Conservation (phyloP, 2,329 filamentous ascomycete genomes). For the Neospermospora avenae region DNA sequence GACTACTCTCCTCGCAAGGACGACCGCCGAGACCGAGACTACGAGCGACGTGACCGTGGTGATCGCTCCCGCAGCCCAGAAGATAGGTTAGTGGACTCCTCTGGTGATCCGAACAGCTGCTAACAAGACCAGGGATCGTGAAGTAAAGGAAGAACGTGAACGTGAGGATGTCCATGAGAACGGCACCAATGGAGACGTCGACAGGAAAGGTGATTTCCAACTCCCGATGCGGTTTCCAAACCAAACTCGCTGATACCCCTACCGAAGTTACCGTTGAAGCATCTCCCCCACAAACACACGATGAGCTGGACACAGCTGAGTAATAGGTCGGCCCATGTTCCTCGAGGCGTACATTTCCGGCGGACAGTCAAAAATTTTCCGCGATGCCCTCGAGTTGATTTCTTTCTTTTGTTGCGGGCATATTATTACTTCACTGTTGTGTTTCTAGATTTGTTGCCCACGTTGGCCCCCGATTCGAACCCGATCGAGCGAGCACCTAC, state of each 20-base stretch:
- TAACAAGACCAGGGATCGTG: slow-evolving; percentile 39
- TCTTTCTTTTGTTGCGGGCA: slow-evolving; percentile 30
- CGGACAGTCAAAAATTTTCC: slow-evolving; percentile 25
- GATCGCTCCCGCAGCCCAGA: slow-evolving; percentile 74
- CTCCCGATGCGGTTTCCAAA: slow-evolving; percentile 21
- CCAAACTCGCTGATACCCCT: slow-evolving; percentile 28
- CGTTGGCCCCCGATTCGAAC: slow-evolving; percentile 15
- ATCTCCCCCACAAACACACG: slow-evolving; percentile 70
- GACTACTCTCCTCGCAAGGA: slow-evolving; percentile 89
- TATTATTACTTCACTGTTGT: slow-evolving; percentile 30
- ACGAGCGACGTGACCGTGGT: slow-evolving; percentile 68
- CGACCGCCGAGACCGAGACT: slow-evolving; percentile 76
- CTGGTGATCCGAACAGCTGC: not conserved
- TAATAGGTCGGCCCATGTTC: slow-evolving; percentile 38
- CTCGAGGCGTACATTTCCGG: slow-evolving; percentile 22
- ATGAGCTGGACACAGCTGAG: slow-evolving; percentile 95
- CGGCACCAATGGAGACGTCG: slow-evolving; percentile 78
- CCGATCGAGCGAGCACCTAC: slow-evolving; percentile 17
- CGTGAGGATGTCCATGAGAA: slow-evolving; percentile 71
- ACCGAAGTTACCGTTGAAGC: slow-evolving; percentile 57
- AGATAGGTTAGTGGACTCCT: slow-evolving; percentile 44
- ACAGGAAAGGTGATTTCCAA: slow-evolving; percentile 72
- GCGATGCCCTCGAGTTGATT: slow-evolving; percentile 26
- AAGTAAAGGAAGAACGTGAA: slow-evolving; percentile 50
- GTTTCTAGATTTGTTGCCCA: slow-evolving; percentile 34